A percentile compares a stretch with the other conserved stretches of the same genome.
phyloP scores from a whole-genome alignment of 2,329 filamentous ascomycete genomes.

The Myrmaecium sp. region DNA sequence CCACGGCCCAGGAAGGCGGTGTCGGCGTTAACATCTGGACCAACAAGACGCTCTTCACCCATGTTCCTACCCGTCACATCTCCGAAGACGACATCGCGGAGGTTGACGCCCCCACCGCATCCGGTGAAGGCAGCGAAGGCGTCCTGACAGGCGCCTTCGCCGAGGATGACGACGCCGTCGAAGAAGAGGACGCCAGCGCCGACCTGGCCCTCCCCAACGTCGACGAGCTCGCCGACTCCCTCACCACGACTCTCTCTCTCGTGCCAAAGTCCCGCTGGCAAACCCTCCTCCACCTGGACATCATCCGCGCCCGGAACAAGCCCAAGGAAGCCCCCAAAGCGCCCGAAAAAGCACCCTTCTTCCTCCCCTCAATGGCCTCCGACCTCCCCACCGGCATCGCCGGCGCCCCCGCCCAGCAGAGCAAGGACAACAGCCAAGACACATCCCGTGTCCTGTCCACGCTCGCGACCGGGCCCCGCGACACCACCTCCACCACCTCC shows the following conservation, averaged over 20 bases:
- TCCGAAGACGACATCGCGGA: slow-evolving; percentile 55
- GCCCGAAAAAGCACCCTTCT: slow-evolving; percentile 91
- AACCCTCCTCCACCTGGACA: slow-evolving; percentile 77
- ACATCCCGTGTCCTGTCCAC: slow-evolving; percentile 13
- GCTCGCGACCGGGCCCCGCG: slow-evolving; percentile 9
- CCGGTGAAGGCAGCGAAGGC: slow-evolving; percentile 64
- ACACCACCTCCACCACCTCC: slow-evolving; percentile 1
- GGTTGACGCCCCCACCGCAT: slow-evolving; percentile 53
- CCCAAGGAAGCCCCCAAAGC: slow-evolving; percentile 81
- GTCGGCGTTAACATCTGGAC: slow-evolving; percentile 93
- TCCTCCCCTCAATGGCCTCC: slow-evolving; percentile 50
- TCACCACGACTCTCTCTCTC: slow-evolving; percentile 78
- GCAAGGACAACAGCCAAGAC: slow-evolving; percentile 6
- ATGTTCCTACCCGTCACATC: slow-evolving; percentile 73
- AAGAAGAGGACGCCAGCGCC: slow-evolving; percentile 29
- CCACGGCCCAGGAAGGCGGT: slow-evolving; percentile 64
- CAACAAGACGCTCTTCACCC: slow-evolving; percentile 79
- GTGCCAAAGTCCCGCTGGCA: slow-evolving; percentile 90
- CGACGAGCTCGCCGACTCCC: slow-evolving; percentile 65
- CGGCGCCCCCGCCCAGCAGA: slow-evolving; percentile 13
- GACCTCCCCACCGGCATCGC: slow-evolving; percentile 10
- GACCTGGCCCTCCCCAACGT: slow-evolving; percentile 31
- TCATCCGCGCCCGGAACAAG: slow-evolving; percentile 84
- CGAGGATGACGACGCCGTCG: slow-evolving; percentile 30
- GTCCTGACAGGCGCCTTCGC: slow-evolving; percentile 63